phyloP scores from a whole-genome alignment of 768 basidiomycete species.

The Podaxis sp. region DNA sequence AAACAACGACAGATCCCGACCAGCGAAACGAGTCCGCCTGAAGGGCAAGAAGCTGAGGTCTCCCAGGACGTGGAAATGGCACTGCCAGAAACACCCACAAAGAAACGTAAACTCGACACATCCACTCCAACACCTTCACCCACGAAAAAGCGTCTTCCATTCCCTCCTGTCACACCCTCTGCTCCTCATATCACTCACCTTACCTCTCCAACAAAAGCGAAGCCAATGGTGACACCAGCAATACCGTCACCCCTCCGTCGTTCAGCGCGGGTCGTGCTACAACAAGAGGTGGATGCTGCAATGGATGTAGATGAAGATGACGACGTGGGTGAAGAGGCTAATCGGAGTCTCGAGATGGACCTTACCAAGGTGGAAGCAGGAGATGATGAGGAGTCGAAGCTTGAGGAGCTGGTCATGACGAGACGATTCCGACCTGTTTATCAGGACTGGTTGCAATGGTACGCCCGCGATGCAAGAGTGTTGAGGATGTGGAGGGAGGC shows the following conservation, averaged over 20 bases:
- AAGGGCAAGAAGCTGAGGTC: not conserved
- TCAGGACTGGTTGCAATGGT: slow-evolving; percentile 15
- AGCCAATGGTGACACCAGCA: slow-evolving; percentile 2
- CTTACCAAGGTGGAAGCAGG: not conserved
- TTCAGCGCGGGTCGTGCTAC: slow-evolving; percentile 9
- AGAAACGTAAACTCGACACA: slow-evolving; percentile 14
- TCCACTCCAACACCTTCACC: not conserved
- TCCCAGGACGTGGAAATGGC: not conserved
- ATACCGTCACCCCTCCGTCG: slow-evolving; percentile 13
- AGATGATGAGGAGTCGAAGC: not conserved
- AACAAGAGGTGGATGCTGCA: slow-evolving; percentile 5
- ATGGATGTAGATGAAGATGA: slow-evolving; percentile 9
- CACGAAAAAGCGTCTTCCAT: not conserved
- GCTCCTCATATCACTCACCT: not conserved
- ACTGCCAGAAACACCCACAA: slow-evolving; percentile 14
- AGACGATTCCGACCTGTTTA: slow-evolving; percentile 15
- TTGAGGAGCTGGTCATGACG: not conserved
- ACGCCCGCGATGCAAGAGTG: slow-evolving; percentile 7
- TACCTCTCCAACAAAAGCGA: not conserved
- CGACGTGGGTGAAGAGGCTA: slow-evolving; percentile 7
- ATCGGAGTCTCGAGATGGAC: slow-evolving; percentile 3
- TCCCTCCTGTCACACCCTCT: slow-evolving; percentile 6
- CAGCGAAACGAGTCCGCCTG: not conserved
- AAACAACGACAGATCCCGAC: slow-evolving; percentile 1
- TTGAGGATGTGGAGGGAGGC: slow-evolving; percentile 3